These are phyloP conservation scores for Populus davidiana DNA, from an alignment of 345 rosid genomes.

Conservation along the genomic window DNA sequence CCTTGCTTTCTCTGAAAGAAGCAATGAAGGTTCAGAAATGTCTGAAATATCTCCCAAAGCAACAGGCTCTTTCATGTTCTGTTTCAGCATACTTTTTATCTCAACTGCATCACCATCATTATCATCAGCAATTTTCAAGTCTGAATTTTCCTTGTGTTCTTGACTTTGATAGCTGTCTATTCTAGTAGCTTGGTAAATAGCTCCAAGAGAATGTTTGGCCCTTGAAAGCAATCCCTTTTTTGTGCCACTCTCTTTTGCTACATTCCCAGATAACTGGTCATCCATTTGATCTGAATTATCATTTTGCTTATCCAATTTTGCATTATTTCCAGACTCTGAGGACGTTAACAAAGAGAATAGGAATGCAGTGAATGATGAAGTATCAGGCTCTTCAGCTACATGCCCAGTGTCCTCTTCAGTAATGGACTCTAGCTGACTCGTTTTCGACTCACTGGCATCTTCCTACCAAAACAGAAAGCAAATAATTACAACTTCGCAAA, in stretches of 20 bases:
- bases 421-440: constrained; percentile 43
- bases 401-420: constrained; percentile 43
- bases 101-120: constrained; percentile 48
- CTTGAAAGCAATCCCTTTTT: constrained; percentile 64
- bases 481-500: constrained; percentile 3
- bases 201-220: constrained; percentile 69
- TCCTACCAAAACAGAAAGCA: constrained; percentile 36
- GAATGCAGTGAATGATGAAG: constrained; percentile 91
- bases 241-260: constrained; percentile 50
- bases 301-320: constrained; percentile 35
- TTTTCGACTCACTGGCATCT: constrained; percentile 43
- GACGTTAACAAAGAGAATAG: constrained; percentile 75
- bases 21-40: constrained; percentile 77
- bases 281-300: constrained; percentile 40
- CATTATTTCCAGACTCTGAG: constrained; percentile 45
- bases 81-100: constrained; percentile 46
- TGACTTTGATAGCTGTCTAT: constrained; percentile 43
- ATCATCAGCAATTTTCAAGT: constrained; percentile 34
- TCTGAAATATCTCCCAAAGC: constrained; percentile 43
- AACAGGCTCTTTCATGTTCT: constrained; percentile 34
- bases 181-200: constrained; percentile 54
- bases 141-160: constrained; percentile 46
- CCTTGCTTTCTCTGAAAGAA: constrained; percentile 67
- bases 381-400: constrained; percentile 72
- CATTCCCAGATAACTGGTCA: constrained; percentile 34